Percentiles rank a stretch among this genome's conserved stretches.
Evolutionary conservation across 768 basidiomycete species (phyloP).

Genomic region (Clathrus columnatus): DNA sequence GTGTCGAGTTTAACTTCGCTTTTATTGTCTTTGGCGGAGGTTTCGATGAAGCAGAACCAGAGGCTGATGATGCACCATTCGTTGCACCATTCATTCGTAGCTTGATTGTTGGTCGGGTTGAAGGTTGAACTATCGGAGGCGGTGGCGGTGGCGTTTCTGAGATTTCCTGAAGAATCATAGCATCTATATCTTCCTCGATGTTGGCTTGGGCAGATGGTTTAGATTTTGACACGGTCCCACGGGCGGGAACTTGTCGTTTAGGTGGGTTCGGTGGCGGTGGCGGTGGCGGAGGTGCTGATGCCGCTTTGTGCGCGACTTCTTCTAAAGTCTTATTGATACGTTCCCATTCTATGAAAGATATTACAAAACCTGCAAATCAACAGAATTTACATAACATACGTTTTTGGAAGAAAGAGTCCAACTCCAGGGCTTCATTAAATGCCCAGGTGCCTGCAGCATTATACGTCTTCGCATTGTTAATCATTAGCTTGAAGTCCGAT

Average conservation of each 20-base stretch:
- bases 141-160: slow-evolving; percentile 18
- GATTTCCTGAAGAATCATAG: slow-evolving; percentile 9
- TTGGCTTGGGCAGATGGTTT: slow-evolving; percentile 10
- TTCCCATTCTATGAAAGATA: slow-evolving; percentile 59
- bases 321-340: slow-evolving; percentile 80
- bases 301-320: slow-evolving; percentile 41
- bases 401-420: slow-evolving; percentile 82
- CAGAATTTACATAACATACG: slow-evolving; percentile 39
- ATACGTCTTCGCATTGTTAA: slow-evolving; percentile 79
- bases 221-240: background rate
- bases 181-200: slow-evolving; percentile 11
- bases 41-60: slow-evolving; percentile 15
- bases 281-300: slow-evolving; percentile 17
- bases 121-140: slow-evolving; percentile 14
- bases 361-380: background rate
- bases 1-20: slow-evolving; percentile 21
- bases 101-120: slow-evolving; percentile 52
- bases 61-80: slow-evolving; percentile 7
- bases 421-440: slow-evolving; percentile 61
- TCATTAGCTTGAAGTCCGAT: slow-evolving; percentile 81
- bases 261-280: slow-evolving; percentile 11
- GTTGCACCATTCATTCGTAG: slow-evolving; percentile 39
- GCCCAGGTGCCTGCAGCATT: slow-evolving; percentile 66
- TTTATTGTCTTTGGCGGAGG: slow-evolving; percentile 14
- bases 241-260: background rate